Base-by-base conservation (phyloP, 257 asterid species). In the Nicotiana noctiflora region DNA sequence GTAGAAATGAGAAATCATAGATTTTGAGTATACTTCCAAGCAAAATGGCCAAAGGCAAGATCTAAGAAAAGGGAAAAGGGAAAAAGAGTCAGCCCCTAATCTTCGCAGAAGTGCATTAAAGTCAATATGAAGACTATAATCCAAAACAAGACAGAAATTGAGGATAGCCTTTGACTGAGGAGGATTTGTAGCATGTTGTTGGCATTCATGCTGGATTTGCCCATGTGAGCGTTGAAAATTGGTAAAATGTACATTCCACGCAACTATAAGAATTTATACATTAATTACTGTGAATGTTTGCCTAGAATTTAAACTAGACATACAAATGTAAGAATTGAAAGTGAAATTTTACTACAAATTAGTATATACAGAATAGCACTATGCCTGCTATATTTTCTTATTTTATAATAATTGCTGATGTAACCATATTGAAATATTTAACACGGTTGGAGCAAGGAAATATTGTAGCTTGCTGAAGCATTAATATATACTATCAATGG, bases 201-300 rank as follows among this genome's bases (percentile, higher is more conserved):
- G 79, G 56, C 52, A 77, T 81, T 49, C 19, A 78, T 12, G 29
- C 81, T 78, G 81, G 59, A 78, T 49, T 78, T 18, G 25, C 80
- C 79, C 85, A 82, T 72, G 85, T 82, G 82, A 57, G 18, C 3
- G 65, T 82, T 81, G 80, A 82, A 57, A 37, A 40, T 46, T 29
- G 21, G 25, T 44, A 23, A 49, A 49, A 25, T 23, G 61, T 17
- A 13, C 40, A 12, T 59, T 6, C 27, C 55, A 23, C 51, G 23
- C 34, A 8, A 17, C 44, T 15, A 44, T 44, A 21, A 44, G 49
- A 46, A 7, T 72, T 46, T 1, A 59, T 2, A 49, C 25, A 31
- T 49, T 40, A 40, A 40, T 40, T 49, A 46, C 60, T 14, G 8
- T 74, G 44, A 23, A 21, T 23, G 44, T 74, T 25, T 62, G 10